phyloP scores from a whole-genome alignment of 164 flowering plant species.

The Amborella trichopoda region DNA sequence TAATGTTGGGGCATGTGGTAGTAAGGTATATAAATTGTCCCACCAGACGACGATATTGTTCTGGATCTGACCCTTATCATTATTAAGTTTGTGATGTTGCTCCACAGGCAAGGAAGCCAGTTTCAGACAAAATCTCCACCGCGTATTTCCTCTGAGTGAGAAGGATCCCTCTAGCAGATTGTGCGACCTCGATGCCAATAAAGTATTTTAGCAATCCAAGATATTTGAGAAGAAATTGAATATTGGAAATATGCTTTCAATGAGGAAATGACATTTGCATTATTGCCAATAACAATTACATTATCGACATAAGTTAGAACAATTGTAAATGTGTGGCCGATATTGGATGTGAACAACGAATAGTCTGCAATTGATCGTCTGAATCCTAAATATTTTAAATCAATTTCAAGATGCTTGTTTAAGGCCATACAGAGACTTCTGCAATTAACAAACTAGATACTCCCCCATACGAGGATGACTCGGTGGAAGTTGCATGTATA shows the following conservation, averaged over 20 bases:
- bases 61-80: constrained; percentile 2
- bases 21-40: constrained; percentile 8
- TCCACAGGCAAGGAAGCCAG: background rate
- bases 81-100: background rate
- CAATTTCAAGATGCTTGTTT: background rate
- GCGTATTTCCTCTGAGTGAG: background rate
- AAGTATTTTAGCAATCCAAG: background rate
- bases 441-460: background rate
- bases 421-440: background rate
- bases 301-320: background rate
- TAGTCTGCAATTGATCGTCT: background rate
- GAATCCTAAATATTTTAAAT: background rate
- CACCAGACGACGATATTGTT: background rate
- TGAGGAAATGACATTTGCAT: background rate
- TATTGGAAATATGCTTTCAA: background rate
- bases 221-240: background rate
- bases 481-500: background rate
- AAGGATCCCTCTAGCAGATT: background rate
- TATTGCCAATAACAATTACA: background rate
- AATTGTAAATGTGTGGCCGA: background rate
- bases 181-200: background rate
- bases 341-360: background rate
- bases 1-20: constrained; percentile 3
- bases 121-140: background rate
- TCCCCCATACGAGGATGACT: background rate